Evolutionary conservation across 345 rosid species (phyloP).

Genomic region (Eucalyptus globulus): DNA sequence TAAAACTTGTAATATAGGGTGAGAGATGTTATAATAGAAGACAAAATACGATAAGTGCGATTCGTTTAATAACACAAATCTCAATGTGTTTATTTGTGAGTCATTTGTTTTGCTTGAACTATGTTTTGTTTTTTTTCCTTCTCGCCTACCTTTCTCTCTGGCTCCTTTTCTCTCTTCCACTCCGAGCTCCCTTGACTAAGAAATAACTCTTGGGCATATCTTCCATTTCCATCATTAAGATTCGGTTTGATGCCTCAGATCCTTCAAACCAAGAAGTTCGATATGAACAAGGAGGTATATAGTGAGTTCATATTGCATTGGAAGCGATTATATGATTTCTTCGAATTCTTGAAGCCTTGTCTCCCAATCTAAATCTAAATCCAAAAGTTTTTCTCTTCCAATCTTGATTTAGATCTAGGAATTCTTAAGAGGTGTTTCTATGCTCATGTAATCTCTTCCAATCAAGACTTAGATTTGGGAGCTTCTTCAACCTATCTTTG

Average conservation of each 20-base stretch:
- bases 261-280: rapidly evolving
- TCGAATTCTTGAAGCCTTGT: rapidly evolving
- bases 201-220: too few species aligned
- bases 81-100: neutral
- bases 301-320: rapidly evolving
- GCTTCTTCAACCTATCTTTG: neutral
- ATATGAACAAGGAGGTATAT: too few species aligned
- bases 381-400: rapidly evolving
- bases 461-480: too few species aligned
- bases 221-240: too few species aligned
- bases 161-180: too few species aligned
- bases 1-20: neutral
- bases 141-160: rapidly evolving
- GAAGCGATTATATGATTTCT: neutral
- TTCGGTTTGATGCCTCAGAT: rapidly evolving
- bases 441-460: too few species aligned
- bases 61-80: neutral
- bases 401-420: neutral
- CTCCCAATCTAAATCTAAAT: too few species aligned
- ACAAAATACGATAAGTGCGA: rapidly evolving
- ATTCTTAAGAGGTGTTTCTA: rapidly evolving
- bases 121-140: too few species aligned
- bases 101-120: neutral
- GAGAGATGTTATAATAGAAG: neutral
- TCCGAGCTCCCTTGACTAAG: too few species aligned